Base-by-base conservation (phyloP, 2,329 filamentous ascomycete species). In the Penicillium sp. region DNA sequence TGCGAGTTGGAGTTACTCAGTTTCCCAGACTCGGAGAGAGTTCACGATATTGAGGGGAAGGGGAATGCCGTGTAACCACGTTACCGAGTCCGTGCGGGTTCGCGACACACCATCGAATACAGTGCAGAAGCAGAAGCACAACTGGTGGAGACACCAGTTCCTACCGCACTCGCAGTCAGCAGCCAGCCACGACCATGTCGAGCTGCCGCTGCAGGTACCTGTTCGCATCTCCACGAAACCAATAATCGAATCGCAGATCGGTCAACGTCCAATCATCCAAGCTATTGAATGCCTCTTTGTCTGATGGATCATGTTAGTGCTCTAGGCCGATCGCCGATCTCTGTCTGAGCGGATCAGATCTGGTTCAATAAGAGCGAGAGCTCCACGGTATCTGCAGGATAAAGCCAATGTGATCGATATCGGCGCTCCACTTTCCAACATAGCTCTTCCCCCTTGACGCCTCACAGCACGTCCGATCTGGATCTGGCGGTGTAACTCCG, bases 401-500 rank as follows among this genome's bases (percentile, higher is more conserved):
- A 42, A 41, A 39, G 40, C 36, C 54, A 58, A 57, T 56, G 54
- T 54, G 52, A 55, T 54, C 44, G 43, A 55, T 55, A 51, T 46
- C 49, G 42, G 40, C 42, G 44, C 40, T 49, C 44, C 51, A 52
- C 47, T n/a, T 23, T 16, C 36, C 43, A 27, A 28, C 38, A 11
- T 20, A 20, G 18, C 16, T 14, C 24, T 42, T n/a, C 40, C 10
- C 26, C 18, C 37, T 6, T 23, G 35, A 24, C 20, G 20, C 20
- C 23, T 24, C 16, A 16, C 26, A 36, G 18, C 47, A 49, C 40
- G 40, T 50, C 39, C 49, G 49, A 57, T 56, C 42, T 41, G 45
- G 45, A 50, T 57, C 51, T 59, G 51, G 57, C 57, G 57, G 57
- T 59, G 57, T 58, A 59, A 58, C 51, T n/a, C 40, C 43, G 45